Evolutionary conservation across 352 stramenopile species (phyloP), one percentile per base, ranked within the genome.

Genomic region (Plasmopara viticola): DNA sequence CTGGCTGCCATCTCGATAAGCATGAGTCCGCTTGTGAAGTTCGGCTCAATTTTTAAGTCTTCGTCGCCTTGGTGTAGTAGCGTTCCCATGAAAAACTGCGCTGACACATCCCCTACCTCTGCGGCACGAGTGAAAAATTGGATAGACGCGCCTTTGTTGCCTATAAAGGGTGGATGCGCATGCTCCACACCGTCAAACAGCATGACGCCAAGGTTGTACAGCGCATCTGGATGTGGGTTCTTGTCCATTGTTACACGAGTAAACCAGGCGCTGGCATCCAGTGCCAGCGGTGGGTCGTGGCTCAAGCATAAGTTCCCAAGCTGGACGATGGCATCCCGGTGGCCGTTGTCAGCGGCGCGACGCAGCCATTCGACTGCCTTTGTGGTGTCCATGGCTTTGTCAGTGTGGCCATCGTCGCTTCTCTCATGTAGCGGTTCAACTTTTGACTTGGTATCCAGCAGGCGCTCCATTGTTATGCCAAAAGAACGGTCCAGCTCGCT

Each of bases 11-110:
- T 82, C 56, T 93, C 70, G 38, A 95, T 70, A 38, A 94, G 73
- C 74, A 89, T 86, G 9, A 86, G 51, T 20, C 66, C 78, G 50
- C 79, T 93, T 20, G 35, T 64, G 13, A 79, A 60, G 58, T 86
- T 86, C 2, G 78, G 54, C 29, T 78, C 58, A 38, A 94, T 87
- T 25, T 58, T 72, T 28, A 89, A 60, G 14, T 87, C 78, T 5
- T 86, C 66, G 57, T 89, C 70, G 43, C 84, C 84, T 40, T 84
- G 68, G 66, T 90, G 77, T 51, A 93, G 70, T 40, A 92, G 29
- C 56, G 85, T 79, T 42, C 85, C 84, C 74, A 95, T 87, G 57
- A 93, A 92, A 55, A 89, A 91, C 58, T 92, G 84, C 9, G 85
- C 85, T 25, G 83, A 86, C 2, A 71, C 50, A 51, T 94, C 84